These are phyloP conservation scores for Pyricularia pennisetigena DNA, from an alignment of 2,329 filamentous ascomycete species.

Conservation along the genomic window DNA sequence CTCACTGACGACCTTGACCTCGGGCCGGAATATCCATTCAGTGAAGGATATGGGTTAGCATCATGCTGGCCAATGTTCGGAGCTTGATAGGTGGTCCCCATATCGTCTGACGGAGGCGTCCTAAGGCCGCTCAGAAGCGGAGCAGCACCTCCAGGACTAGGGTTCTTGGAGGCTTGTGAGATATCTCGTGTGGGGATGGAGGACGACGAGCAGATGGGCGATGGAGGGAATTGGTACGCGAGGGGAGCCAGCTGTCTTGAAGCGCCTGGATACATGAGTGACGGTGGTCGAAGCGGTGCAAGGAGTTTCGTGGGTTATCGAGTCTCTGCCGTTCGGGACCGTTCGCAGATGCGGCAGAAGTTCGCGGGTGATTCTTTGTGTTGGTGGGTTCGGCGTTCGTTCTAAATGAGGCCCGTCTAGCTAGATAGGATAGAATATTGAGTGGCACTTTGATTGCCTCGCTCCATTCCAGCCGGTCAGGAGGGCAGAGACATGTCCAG, in stretches of 20 bases:
- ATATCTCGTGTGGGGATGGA: constrained; percentile 1
- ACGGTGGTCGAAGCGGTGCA: background rate
- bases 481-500: background rate
- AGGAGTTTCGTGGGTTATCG: background rate
- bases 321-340: background rate
- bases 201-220: background rate
- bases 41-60: constrained; percentile 9
- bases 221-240: constrained; percentile 3
- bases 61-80: constrained; percentile 18
- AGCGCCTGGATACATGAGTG: constrained; percentile 3
- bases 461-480: constrained; percentile 3
- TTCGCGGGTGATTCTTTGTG: background rate
- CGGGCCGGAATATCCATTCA: constrained; percentile 5
- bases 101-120: constrained; percentile 19
- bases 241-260: constrained; percentile 3
- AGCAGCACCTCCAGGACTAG: background rate
- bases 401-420: background rate
- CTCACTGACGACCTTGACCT: constrained; percentile 11
- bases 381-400: background rate
- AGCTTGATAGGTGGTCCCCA: constrained; percentile 22
- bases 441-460: background rate
- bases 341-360: background rate
- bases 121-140: constrained; percentile 12
- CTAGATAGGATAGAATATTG: background rate
- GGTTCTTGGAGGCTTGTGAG: background rate